Base-by-base conservation (phyloP, 1,284 basidiomycete species). In the Fomitopsis schrenkii region DNA sequence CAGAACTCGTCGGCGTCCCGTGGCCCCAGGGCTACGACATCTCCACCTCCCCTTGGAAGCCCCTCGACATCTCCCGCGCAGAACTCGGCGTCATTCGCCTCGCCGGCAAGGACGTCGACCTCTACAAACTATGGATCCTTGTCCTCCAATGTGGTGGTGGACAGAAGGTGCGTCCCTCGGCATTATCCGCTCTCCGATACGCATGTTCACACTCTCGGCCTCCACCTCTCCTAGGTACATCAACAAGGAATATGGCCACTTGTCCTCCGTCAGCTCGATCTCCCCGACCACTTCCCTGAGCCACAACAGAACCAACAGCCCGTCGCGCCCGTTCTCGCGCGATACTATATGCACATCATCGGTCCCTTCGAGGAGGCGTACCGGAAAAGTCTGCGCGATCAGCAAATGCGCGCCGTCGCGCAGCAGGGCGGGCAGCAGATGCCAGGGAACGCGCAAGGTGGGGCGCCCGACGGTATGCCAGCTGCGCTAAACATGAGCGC, bases 51-150 rank as follows among this genome's bases (percentile, higher is more conserved):
- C 79, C 75, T 10, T 92, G 87, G 86, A 83, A 83, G 67, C 73
- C 75, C 55, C 73, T 92, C 61, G 89, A 91, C 62, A 76, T 80
- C 45, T 81, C 81, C 7, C 69, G 78, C 19, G 66, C 68, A 33
- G 89, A 90, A 63, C 64, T 79, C 17, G 90, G 90, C 50, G 74
- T 79, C 44, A 78, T 92, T 68, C 83, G 84, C 61, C 70, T 95
- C 50, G 85, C 87, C 3, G 91, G 91, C 22, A 91, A 86, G 73
- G 92, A 94, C 70, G 79, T 94, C 56, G 88, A 89, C 67, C 72
- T 95, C 45, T 89, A 91, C 74, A 87, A 79, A 66, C 74, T 93
- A 8, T 92, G 86, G 85, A 77, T 76, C 12, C 62, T 83, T 45
- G 85, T 89, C 44, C 74, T 76, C 60, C 77, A 82, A 63, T 68